These are phyloP conservation scores for Botrytis pseudocinerea DNA, from an alignment of 2,329 filamentous ascomycete species.

Conservation along the genomic window DNA sequence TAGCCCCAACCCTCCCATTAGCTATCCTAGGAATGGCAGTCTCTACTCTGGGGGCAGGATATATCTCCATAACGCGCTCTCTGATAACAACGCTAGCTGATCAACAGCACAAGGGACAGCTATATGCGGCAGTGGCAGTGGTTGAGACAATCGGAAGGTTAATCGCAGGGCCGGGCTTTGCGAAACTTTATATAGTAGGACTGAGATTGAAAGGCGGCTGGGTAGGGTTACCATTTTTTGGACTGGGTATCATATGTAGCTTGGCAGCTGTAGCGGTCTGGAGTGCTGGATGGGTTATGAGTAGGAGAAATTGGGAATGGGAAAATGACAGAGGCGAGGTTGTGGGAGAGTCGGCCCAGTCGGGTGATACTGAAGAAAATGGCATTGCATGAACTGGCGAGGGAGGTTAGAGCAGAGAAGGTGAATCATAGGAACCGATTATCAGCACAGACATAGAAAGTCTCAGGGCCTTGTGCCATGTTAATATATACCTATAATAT, in stretches of 20 bases:
- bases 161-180: constrained; percentile 32
- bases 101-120: constrained; percentile 32
- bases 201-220: constrained; percentile 34
- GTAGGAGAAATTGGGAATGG: background rate
- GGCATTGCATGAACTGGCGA: background rate
- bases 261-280: background rate
- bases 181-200: constrained; percentile 32
- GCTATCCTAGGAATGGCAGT: constrained; percentile 33
- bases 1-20: constrained; percentile 30
- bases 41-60: constrained; percentile 35
- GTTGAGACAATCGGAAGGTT: constrained; percentile 34
- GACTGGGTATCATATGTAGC: background rate
- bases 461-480: too few relatives aligned
- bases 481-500: too few relatives aligned
- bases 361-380: background rate
- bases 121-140: constrained; percentile 35
- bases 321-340: background rate
- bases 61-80: constrained; percentile 27
- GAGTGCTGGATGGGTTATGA: constrained; percentile 1
- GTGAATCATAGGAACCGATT: background rate
- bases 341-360: too few relatives aligned
- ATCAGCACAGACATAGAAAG: background rate
- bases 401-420: background rate
- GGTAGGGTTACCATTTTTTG: constrained; percentile 36
- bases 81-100: constrained; percentile 36